Evolutionary conservation across 768 basidiomycete genomes (phyloP), one percentile per base, ranked within the genome.

Genomic region (Lactifluus pinguis): DNA sequence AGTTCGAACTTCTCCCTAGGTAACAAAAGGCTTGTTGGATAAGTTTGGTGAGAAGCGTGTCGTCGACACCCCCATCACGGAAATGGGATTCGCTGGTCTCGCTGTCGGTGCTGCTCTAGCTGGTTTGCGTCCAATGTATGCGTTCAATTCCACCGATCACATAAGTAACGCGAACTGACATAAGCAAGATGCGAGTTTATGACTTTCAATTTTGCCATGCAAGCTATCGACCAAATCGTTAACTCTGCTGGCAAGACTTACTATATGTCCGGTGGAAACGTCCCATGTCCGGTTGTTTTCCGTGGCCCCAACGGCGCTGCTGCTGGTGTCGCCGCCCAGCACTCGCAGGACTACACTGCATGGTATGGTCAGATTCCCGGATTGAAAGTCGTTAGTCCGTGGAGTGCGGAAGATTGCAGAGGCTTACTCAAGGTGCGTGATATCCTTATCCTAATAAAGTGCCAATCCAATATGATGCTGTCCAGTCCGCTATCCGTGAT

Each of bases 131-230:
- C 97, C 97, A 63, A 81, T 99, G 90, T 90, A 72, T 60, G 84
- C 68, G 19, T 57, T 57, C 47, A 2, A 25, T 49, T 50, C 21
- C 50, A 34, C 15, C 36, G 15, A 36, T 59, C 51, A 62, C 48
- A n/a, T 53, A 60, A 57, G 47, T 60, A 48, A 63, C 47, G 41
- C 39, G 51, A 21, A 66, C 48, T 69, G 49, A 67, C 45, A 42
- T 36, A 61, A 51, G 11, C 15, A 44, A 93, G 91, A 70, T 98
- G 95, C 82, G 95, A 98, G 79, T 99, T 98, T 80, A 98, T 98
- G 95, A 98, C 95, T 15, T 98, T 95, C 81, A 98, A 99, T 81
- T 98, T 99, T 72, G 95, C 95, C 66, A 99, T 98, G 95, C 93
- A 95, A 76, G 95, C 97, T 60, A 98, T 99, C 73, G 97, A 99